phyloP scores from a whole-genome alignment of 805 yeast genomes.

The Barnettozyma botsteinii region DNA sequence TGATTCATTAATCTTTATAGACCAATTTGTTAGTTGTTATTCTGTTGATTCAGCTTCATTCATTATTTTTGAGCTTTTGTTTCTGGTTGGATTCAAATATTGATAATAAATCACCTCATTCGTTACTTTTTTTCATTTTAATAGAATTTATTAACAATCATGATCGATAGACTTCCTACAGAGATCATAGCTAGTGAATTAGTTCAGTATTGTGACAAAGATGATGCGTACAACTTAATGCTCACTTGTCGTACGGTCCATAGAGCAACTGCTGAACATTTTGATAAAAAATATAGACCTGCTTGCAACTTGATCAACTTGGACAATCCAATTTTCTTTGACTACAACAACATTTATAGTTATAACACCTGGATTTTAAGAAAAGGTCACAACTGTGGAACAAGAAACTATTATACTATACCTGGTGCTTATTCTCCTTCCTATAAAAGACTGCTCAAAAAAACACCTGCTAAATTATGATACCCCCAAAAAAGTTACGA shows the following conservation, averaged over 20 bases:
- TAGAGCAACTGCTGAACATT: conserved; percentile 14
- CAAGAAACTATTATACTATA: conserved; percentile 3
- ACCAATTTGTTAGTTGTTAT: too few relatives aligned
- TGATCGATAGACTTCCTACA: conserved; percentile 22
- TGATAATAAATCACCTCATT: not conserved
- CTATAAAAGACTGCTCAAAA: not conserved
- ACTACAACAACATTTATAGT: not conserved
- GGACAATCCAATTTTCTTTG: conserved; percentile 17
- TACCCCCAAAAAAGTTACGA: too few relatives aligned
- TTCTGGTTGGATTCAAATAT: too few relatives aligned
- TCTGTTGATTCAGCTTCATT: too few relatives aligned
- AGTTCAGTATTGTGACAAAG: conserved; percentile 11
- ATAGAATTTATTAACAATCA: too few relatives aligned
- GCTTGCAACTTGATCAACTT: conserved; percentile 13
- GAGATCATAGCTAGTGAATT: conserved; percentile 19
- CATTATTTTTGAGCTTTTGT: too few relatives aligned
- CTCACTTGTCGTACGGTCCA: conserved; percentile 18
- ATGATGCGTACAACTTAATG: conserved; percentile 19
- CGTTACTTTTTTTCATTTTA: not conserved
- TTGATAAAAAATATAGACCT: conserved; percentile 9
- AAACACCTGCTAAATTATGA: not conserved
- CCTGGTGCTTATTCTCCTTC: not conserved
- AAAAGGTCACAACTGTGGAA: conserved; percentile 1
- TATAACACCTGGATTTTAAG: conserved; percentile 4
- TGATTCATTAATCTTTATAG: too few relatives aligned